A percentile compares a stretch with the other conserved stretches of the same genome.
Conservation (phyloP, 1,139 yeast species). For the Candida tunisiensis region DNA sequence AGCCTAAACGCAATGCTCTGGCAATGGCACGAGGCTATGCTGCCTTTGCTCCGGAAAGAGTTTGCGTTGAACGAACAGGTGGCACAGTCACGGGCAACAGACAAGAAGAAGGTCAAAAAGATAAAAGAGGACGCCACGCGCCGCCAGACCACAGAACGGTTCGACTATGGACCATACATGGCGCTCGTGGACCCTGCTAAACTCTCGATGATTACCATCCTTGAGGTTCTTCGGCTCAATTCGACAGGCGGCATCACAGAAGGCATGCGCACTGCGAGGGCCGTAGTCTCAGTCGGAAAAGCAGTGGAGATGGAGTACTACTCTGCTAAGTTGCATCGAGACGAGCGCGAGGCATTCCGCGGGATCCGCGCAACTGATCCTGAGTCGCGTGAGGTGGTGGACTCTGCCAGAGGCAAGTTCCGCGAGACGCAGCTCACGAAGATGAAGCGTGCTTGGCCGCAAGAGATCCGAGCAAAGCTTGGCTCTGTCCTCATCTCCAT, state of each 20-base stretch:
- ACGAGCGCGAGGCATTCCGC: slow-evolving; percentile 3
- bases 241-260: slow-evolving; percentile 66
- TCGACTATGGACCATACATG: slow-evolving; percentile 67
- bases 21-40: slow-evolving; percentile 57
- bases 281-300: slow-evolving; percentile 65
- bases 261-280: slow-evolving; percentile 76
- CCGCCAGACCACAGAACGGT: slow-evolving; percentile 28
- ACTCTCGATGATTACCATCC: slow-evolving; percentile 66
- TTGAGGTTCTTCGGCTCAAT: slow-evolving; percentile 61
- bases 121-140: no score
- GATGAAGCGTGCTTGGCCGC: slow-evolving; percentile 33
- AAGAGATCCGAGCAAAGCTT: slow-evolving; percentile 52
- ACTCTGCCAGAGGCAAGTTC: neutral
- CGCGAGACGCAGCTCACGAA: neutral
- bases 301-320: slow-evolving; percentile 76
- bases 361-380: slow-evolving; percentile 1
- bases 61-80: slow-evolving; percentile 22
- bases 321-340: slow-evolving; percentile 12
- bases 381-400: neutral
- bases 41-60: slow-evolving; percentile 54
- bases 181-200: slow-evolving; percentile 59
- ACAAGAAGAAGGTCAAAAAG: slow-evolving; percentile 1
- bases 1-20: slow-evolving; percentile 59
- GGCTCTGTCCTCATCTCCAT: slow-evolving; percentile 70
- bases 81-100: slow-evolving; percentile 2